These are phyloP conservation scores for Cytauxzoon felis DNA, from an alignment of 169 alveolate genomes.

Conservation along the genomic window DNA sequence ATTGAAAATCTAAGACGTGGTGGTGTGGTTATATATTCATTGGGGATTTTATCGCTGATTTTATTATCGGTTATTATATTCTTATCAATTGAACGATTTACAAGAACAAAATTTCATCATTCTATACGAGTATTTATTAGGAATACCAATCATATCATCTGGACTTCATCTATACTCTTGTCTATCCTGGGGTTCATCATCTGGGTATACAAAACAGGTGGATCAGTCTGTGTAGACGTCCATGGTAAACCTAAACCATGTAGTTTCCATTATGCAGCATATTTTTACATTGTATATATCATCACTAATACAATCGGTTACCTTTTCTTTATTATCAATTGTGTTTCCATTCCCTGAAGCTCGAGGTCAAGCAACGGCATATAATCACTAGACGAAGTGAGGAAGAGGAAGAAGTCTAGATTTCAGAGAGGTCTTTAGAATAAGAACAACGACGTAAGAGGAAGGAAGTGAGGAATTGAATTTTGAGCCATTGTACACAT, in stretches of 20 bases:
- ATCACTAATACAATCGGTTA: constrained; percentile 1
- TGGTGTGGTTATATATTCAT: neutral
- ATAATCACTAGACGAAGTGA: neutral
- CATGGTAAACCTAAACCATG: constrained; percentile 17
- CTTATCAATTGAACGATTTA: neutral
- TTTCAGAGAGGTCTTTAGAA: neutral
- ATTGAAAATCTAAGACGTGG: neutral
- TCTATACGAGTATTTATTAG: neutral
- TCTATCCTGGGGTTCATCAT: constrained; percentile 1
- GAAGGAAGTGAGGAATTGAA: neutral
- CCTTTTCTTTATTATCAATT: constrained; percentile 3
- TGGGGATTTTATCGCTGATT: constrained; percentile 4
- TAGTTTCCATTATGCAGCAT: neutral
- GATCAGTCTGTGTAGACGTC: constrained; percentile 30
- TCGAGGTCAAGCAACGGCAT: neutral
- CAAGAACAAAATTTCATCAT: neutral
- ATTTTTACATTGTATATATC: constrained; percentile 4
- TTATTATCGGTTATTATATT: neutral
- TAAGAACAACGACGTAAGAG: neutral
- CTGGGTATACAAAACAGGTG: constrained; percentile 3
- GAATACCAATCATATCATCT: neutral
- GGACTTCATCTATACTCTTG: constrained; percentile 23
- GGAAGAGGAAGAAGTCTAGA: neutral
- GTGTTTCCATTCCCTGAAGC: neutral
- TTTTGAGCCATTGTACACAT: neutral